phyloP scores from a whole-genome alignment of 75 land plant species.

The Gnetum montanum region DNA sequence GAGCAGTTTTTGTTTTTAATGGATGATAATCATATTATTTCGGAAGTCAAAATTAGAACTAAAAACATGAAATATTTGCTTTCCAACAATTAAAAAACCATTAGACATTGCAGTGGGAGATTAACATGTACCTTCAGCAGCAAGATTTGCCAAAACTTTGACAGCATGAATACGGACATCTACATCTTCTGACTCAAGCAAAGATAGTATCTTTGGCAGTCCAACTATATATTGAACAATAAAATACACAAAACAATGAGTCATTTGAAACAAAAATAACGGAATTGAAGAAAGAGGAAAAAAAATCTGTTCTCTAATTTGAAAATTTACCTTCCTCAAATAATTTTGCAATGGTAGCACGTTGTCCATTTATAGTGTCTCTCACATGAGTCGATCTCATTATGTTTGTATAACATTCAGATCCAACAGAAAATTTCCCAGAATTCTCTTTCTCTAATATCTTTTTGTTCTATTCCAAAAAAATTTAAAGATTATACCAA shows the following conservation, averaged over 20 bases:
- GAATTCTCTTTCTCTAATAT: neutral
- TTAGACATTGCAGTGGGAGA: too few species aligned
- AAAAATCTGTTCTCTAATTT: too few species aligned
- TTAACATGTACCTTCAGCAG: conserved; percentile 71
- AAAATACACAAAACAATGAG: neutral
- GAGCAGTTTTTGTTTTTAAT: too few species aligned
- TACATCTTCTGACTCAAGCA: conserved; percentile 84
- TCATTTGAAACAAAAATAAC: neutral
- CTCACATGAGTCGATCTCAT: conserved; percentile 21
- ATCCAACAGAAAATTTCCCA: neutral
- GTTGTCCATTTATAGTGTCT: conserved; percentile 28
- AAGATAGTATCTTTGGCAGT: conserved; percentile 80
- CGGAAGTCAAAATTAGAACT: too few species aligned
- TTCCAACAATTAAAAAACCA: too few species aligned
- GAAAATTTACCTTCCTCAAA: conserved; percentile 27
- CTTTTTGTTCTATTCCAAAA: neutral
- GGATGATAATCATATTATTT: too few species aligned
- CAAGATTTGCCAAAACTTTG: conserved; percentile 93
- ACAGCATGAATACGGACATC: conserved; percentile 94
- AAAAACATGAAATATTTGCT: too few species aligned
- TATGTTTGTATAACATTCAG: conserved; percentile 5
- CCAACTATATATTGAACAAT: conserved; percentile 29
- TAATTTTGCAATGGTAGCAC: conserved; percentile 27
- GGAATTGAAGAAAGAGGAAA: neutral
- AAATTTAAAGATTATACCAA: too few species aligned